Evolutionary conservation across 306 rosid species (phyloP), one percentile per base, ranked within the genome.

Genomic region (Prunus armeniaca): DNA sequence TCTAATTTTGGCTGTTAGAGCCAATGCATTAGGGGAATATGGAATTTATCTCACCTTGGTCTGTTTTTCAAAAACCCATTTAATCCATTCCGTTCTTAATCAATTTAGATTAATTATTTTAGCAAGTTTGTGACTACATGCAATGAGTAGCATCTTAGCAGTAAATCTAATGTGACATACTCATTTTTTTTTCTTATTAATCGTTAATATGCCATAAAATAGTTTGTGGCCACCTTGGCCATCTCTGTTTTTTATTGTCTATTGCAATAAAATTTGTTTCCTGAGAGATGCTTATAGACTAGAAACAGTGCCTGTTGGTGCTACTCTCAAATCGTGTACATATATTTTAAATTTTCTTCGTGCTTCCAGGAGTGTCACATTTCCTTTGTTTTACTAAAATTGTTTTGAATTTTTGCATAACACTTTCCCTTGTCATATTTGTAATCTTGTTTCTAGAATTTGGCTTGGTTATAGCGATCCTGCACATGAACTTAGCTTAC

Each of bases 31-130:
- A 41, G 28, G 25, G 7, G 70, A 41, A 65, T 18, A 66, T 11
- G 52, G 15, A 45, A 38, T 51, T 12, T 43, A 66, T n/a, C 71
- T 66, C 71, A 18, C 25, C 69, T 28, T 27, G 68, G 47, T 64
- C 66, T 38, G 63, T 51, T 54, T 32, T 52, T 32, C 63, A 71
- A 17, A 71, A 32, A 9, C 47, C 68, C 68, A 64, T 64, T 34
- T 64, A 32, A 19, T 64, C 20, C 68, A 18, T 15, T 32, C 47
- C 1, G 14, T 64, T 17, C 49, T 64, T 64, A 52, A 51, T 70
- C 28, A 51, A 13, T 51, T 52, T 34, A 64, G 30, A 22, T 50
- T 19, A 6, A 27, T 70, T 70, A 50, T 51, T 70, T 51, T 41
- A 28, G 5, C 19, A 6, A n/a, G 6, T 13, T 54, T 3, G 17